phyloP scores from a whole-genome alignment of 169 alveolate genomes.

The Babesia gibsoni region DNA sequence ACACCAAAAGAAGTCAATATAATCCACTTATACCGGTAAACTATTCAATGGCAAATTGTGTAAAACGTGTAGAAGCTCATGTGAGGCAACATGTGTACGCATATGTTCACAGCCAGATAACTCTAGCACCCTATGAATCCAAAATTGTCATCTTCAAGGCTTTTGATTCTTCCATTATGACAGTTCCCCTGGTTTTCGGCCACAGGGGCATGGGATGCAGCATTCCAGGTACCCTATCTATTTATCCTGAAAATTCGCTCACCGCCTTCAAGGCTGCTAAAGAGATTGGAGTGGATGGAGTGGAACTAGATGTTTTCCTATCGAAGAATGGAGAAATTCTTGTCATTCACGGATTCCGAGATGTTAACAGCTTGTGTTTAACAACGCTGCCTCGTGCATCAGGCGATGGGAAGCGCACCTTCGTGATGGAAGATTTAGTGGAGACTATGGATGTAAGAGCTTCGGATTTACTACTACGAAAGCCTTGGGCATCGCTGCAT shows the following conservation, averaged over 20 bases:
- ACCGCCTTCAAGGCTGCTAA: conserved; percentile 60
- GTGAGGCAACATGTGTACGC: background rate
- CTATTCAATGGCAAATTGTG: too few relatives aligned
- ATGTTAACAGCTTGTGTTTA: conserved; percentile 1
- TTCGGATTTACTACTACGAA: background rate
- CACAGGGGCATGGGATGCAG: conserved; percentile 78
- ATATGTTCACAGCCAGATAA: background rate
- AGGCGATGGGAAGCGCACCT: background rate
- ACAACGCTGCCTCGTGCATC: conserved; percentile 1
- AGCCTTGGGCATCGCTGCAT: conserved; percentile 8
- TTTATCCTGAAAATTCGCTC: conserved; percentile 68
- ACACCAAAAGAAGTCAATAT: too few relatives aligned
- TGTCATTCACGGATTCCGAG: conserved; percentile 64
- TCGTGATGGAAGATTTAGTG: background rate
- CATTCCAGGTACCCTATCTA: conserved; percentile 57
- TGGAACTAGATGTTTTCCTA: conserved; percentile 72
- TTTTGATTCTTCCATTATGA: background rate
- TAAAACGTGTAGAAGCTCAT: background rate
- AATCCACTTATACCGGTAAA: too few relatives aligned
- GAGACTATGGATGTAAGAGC: background rate
- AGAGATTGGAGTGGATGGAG: conserved; percentile 62
- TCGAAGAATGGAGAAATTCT: conserved; percentile 63
- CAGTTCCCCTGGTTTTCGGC: conserved; percentile 55
- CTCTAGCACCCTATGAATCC: background rate
- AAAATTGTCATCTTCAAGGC: background rate